Percentiles rank a stretch among this genome's conserved stretches.
Evolutionary conservation across 2,329 filamentous ascomycete genomes (phyloP).

Genomic region (Paracamarosporium sp.): DNA sequence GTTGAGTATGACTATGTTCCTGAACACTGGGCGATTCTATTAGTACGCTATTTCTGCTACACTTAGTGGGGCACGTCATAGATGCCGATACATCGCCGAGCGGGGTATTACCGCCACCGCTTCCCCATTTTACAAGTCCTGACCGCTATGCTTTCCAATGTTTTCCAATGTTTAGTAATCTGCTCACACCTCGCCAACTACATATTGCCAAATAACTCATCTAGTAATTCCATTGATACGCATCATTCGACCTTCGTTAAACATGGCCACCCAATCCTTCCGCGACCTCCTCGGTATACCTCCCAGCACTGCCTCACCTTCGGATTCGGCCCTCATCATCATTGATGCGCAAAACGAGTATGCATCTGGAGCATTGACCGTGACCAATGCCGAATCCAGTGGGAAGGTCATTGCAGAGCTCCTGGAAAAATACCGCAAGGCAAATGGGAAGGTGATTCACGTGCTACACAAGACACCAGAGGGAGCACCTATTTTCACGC

Average conservation of each 20-base stretch:
- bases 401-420: conserved; percentile 64
- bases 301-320: conserved; percentile 62
- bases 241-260: background rate
- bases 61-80: background rate
- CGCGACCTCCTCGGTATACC: conserved; percentile 61
- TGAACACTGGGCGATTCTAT: no score
- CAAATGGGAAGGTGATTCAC: conserved; percentile 64
- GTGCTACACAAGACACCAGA: conserved; percentile 65
- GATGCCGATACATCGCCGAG: background rate
- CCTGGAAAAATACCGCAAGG: conserved; percentile 66
- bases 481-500: conserved; percentile 71
- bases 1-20: no score
- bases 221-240: background rate
- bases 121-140: no score
- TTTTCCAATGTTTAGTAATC: background rate
- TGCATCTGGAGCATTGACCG: conserved; percentile 63
- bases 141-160: background rate
- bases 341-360: conserved; percentile 77
- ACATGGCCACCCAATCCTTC: conserved; percentile 48
- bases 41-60: background rate
- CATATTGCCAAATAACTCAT: background rate
- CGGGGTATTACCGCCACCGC: background rate
- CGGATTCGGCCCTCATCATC: conserved; percentile 69
- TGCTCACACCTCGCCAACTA: background rate
- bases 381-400: conserved; percentile 60